Percentiles rank a stretch among this genome's conserved stretches.
Evolutionary conservation across 2,329 filamentous ascomycete species (phyloP).

Genomic region (Calonectria leucothoes): DNA sequence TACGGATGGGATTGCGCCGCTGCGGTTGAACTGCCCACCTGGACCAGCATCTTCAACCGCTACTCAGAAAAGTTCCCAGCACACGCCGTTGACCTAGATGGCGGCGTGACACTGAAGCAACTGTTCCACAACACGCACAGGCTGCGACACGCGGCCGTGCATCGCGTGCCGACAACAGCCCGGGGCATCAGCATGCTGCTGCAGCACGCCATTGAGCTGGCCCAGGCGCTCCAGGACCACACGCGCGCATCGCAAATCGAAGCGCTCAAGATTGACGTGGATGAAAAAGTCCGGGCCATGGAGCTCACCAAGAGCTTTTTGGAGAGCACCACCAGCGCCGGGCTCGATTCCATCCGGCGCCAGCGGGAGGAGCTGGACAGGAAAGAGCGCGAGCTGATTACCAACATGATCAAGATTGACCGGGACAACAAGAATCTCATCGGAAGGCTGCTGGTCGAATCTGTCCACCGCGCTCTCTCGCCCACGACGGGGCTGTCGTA

Average conservation of each 20-base stretch:
- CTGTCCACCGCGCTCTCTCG: neutral
- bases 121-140: neutral
- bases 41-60: neutral
- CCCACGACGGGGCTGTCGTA: neutral
- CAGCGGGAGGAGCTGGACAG: conserved; percentile 7
- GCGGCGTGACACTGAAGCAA: neutral
- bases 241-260: neutral
- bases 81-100: neutral
- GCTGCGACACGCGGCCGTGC: conserved; percentile 7
- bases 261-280: neutral
- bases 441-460: neutral
- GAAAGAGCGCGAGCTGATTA: neutral
- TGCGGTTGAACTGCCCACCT: neutral
- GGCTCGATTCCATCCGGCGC: neutral
- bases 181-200: conserved; percentile 1
- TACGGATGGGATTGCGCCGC: conserved; percentile 6
- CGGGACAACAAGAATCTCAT: neutral
- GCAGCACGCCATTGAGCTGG: neutral
- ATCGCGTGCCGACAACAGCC: conserved; percentile 1
- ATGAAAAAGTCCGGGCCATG: conserved; percentile 1
- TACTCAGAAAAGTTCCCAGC: neutral
- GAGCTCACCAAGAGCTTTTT: conserved; percentile 12
- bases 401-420: conserved; percentile 1
- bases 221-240: neutral
- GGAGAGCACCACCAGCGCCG: neutral